Conservation (phyloP, 2,329 filamentous ascomycete species). For the Penicillium nordicum region DNA sequence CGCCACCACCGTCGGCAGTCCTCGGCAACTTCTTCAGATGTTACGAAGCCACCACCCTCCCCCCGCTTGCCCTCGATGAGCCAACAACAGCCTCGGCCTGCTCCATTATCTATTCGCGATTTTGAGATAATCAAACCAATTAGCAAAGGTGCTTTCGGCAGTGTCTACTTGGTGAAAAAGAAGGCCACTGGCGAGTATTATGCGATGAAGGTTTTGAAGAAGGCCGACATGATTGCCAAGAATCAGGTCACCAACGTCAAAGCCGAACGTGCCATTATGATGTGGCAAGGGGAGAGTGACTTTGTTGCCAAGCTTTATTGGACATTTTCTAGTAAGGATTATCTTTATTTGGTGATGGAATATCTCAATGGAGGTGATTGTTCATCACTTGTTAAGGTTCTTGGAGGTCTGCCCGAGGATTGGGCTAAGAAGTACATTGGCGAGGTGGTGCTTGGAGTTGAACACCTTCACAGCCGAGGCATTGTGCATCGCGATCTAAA, state of each 20-base stretch:
- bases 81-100: slow-evolving; percentile 74
- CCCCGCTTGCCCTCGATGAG: slow-evolving; percentile 74
- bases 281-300: slow-evolving; percentile 99
- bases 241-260: slow-evolving; percentile 99
- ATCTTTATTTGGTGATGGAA: slow-evolving; percentile 98
- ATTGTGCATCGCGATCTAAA: slow-evolving; percentile 97
- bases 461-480: slow-evolving; percentile 88
- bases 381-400: slow-evolving; percentile 89
- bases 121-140: slow-evolving; percentile 99
- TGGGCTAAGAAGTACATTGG: slow-evolving; percentile 98
- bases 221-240: slow-evolving; percentile 99
- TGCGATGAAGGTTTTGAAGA: slow-evolving; percentile 97
- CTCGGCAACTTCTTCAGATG: slow-evolving; percentile 77
- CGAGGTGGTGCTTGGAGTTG: slow-evolving; percentile 93
- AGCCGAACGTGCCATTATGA: slow-evolving; percentile 98
- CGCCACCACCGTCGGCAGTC: slow-evolving; percentile 84
- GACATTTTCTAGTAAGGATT: slow-evolving; percentile 99
- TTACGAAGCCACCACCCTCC: slow-evolving; percentile 68
- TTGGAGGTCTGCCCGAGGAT: slow-evolving; percentile 88
- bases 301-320: slow-evolving; percentile 99
- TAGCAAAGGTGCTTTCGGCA: slow-evolving; percentile 97
- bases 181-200: slow-evolving; percentile 98
- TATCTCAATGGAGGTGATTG: slow-evolving; percentile 97
- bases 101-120: slow-evolving; percentile 95
- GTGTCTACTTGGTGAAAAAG: slow-evolving; percentile 97